Evolutionary conservation across 495 filamentous ascomycete species (phyloP).

Genomic region (Tuber calosporum): DNA sequence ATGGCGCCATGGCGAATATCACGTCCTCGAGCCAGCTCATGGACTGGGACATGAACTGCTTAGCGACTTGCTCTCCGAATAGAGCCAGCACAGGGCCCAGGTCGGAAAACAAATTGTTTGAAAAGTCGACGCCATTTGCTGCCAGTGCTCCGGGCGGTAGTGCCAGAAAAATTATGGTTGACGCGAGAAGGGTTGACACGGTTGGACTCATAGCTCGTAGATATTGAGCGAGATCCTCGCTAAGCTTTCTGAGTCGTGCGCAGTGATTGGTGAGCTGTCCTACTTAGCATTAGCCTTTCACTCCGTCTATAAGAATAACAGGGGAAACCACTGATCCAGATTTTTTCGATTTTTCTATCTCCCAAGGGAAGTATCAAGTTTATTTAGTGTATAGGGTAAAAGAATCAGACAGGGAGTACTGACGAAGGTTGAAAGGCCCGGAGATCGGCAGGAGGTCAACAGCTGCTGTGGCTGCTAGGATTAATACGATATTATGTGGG

Average conservation of each 20-base stretch:
- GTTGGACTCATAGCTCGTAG: not conserved
- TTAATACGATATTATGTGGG: not conserved
- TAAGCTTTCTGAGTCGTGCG: not conserved
- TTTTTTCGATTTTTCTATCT: not conserved
- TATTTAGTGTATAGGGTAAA: too few relatives aligned
- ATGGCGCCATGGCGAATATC: constrained; percentile 51
- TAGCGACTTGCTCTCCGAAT: constrained; percentile 52
- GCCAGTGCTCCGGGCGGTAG: not conserved
- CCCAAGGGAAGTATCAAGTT: not conserved
- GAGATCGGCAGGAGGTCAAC: not conserved
- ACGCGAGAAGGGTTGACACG: not conserved
- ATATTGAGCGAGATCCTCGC: not conserved
- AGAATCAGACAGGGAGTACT: not conserved
- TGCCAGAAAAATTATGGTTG: not conserved
- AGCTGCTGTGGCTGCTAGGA: not conserved
- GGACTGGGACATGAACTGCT: constrained; percentile 54
- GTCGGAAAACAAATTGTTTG: constrained; percentile 48
- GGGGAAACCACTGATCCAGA: not conserved
- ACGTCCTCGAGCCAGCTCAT: constrained; percentile 49
- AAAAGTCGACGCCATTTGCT: constrained; percentile 45
- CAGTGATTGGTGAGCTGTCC: not conserved
- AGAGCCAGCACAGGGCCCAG: constrained; percentile 48
- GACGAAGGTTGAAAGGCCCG: not conserved
- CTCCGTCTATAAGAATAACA: not conserved
- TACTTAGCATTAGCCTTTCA: not conserved